Conservation (phyloP, 352 stramenopile species). For the Aphanomyces cochlioides region DNA sequence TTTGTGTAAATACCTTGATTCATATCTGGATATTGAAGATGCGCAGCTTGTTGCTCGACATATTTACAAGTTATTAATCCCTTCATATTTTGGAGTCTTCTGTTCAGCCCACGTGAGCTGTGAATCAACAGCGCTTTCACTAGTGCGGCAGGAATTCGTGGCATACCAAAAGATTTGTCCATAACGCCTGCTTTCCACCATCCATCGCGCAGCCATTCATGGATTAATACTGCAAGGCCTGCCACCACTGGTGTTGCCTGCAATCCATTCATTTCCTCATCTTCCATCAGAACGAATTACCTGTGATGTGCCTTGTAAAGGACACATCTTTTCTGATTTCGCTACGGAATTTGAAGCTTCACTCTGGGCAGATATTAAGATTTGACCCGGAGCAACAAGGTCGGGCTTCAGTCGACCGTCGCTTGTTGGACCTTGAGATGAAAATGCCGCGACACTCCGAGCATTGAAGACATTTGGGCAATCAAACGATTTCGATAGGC, state of each 20-base stretch:
- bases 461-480: conserved; percentile 71
- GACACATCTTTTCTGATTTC: conserved; percentile 57
- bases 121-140: conserved; percentile 82
- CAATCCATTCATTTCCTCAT: neutral
- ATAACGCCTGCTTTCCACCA: conserved; percentile 70
- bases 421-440: conserved; percentile 67
- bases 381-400: conserved; percentile 79
- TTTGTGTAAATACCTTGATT: conserved; percentile 42
- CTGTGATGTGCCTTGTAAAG: conserved; percentile 73
- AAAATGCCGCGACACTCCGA: conserved; percentile 77
- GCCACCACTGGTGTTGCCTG: conserved; percentile 65
- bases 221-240: conserved; percentile 65
- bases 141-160: conserved; percentile 55
- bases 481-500: conserved; percentile 27
- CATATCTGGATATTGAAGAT: conserved; percentile 58
- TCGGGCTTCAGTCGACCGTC: conserved; percentile 87
- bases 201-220: conserved; percentile 72
- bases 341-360: conserved; percentile 47
- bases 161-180: conserved; percentile 53
- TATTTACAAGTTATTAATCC: conserved; percentile 44
- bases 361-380: conserved; percentile 69
- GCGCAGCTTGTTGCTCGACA: conserved; percentile 38
- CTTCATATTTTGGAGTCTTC: conserved; percentile 42
- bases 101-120: conserved; percentile 54
- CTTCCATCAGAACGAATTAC: neutral